Evolutionary conservation across 1,284 basidiomycete genomes (phyloP), one percentile per base, ranked within the genome.

Genomic region (Papiliotrema fonsecae): DNA sequence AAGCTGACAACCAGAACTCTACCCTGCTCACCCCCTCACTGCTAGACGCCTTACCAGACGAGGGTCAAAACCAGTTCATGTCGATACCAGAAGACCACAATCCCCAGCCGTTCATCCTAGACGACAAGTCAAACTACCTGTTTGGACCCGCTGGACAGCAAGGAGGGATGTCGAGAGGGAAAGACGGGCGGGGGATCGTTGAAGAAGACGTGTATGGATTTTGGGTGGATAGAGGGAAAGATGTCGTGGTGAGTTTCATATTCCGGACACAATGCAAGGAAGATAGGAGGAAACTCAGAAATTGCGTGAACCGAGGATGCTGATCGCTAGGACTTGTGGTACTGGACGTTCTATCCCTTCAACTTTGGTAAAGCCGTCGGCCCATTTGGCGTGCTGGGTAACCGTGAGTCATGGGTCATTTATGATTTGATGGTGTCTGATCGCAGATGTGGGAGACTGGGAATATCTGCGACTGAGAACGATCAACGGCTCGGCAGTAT

Each of bases 331-430:
- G 69, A 72, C 42, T 42, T 72, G 25, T 64, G 59, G 55, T 72
- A 72, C 45, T 72, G 69, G 69, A 70, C 69, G 2, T 71, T 61
- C 60, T 73, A 72, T 48, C 71, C 71, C 1, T 71, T 64, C 58
- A 73, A 73, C 42, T 58, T 68, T 19, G 71, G 71, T 24, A 73
- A 73, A 53, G 50, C 57, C 7, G 60, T 70, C 2, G 62, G 64
- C 16, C 56, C 57, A 1, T 59, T 72, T 16, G 71, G 71, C 2
- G 53, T 64, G 16, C 51, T 72, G 4, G 71, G 70, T 1, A 70
- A 73, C 50, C 70, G 69, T 72, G 42, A 54, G 68, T 58, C 9
- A n/a, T n/a, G n/a, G n/a, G n/a, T n/a, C n/a, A n/a, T n/a, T n/a
- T n/a, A n/a, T n/a, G n/a, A n/a, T n/a, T n/a, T n/a, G n/a, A n/a